phyloP scores from a whole-genome alignment of 768 basidiomycete genomes.

The Tephrocybe sp. region DNA sequence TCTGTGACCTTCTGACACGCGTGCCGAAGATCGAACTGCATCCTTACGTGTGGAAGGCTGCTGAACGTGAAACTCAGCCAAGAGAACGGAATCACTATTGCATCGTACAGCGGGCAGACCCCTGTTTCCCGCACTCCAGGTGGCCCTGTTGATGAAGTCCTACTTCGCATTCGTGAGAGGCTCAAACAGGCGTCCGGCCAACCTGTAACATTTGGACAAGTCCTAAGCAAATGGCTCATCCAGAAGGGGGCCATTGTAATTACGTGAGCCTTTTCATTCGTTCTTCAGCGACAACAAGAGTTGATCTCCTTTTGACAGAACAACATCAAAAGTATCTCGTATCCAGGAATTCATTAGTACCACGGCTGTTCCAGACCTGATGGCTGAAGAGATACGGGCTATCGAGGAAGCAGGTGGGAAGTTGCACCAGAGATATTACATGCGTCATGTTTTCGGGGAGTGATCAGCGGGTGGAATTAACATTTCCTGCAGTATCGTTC shows the following conservation, averaged over 20 bases:
- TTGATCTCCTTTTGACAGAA: slow-evolving; percentile 27
- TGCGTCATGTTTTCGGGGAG: slow-evolving; percentile 38
- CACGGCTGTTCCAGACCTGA: slow-evolving; percentile 49
- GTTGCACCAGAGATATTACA: slow-evolving; percentile 43
- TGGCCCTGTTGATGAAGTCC: slow-evolving; percentile 60
- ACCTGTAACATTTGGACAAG: slow-evolving; percentile 56
- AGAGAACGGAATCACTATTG: slow-evolving; percentile 61
- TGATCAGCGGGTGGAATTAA: slow-evolving; percentile 6
- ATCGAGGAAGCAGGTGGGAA: slow-evolving; percentile 58
- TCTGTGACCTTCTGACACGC: background rate
- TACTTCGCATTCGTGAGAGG: slow-evolving; percentile 51
- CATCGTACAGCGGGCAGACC: slow-evolving; percentile 65
- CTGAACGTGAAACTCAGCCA: slow-evolving; percentile 51
- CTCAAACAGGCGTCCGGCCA: slow-evolving; percentile 40
- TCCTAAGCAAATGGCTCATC: slow-evolving; percentile 66
- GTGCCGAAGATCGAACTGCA: slow-evolving; percentile 58
- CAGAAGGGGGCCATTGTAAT: slow-evolving; percentile 65
- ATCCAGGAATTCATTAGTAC: slow-evolving; percentile 44
- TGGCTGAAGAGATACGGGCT: slow-evolving; percentile 54
- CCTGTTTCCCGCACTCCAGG: slow-evolving; percentile 39
- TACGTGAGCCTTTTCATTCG: slow-evolving; percentile 39
- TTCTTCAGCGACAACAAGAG: background rate
- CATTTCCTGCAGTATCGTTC: no score
- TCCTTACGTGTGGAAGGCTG: slow-evolving; percentile 68
- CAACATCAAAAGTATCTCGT: slow-evolving; percentile 46